Evolutionary conservation across 176 grass and related monocot genomes (phyloP), one percentile per base, ranked within the genome.

Genomic region (Aegilops tauschii): DNA sequence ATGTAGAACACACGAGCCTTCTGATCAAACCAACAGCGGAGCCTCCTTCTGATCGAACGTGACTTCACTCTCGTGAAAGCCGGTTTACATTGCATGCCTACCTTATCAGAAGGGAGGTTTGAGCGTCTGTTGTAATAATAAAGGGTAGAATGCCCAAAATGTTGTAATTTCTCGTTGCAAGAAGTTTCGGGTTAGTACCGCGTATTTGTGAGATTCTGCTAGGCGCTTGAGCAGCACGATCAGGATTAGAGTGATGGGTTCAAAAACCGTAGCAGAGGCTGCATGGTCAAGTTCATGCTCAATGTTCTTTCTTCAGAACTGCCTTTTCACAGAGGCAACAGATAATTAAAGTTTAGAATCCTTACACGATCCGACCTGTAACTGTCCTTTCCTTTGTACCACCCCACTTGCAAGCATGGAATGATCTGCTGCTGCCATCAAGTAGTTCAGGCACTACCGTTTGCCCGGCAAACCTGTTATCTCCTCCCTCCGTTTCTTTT

Each of bases 91-190:
- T 76, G 21, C 65, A 36, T 80, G 58, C 63, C 69, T 87, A 27
- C 61, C 67, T 87, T 76, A 17, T 25, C 85, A 17, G 28, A 83
- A 87, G 14, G 25, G 68, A 40, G 69, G 45, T 54, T 75, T 11
- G 64, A 34, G 47, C 18, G 4, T 52, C 62, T 74, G 28, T 87
- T 90, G 5, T 58, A 83, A 83, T 58, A 83, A 83, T 72, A 79
- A 85, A 39, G 31, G 58, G 56, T 20, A 80, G 6, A 80, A 79
- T 79, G 77, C 27, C 68, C 18, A 67, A 10, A 44, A 61, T 62
- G 12, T 47, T 83, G 29, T 21, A 31, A 78, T 69, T 75, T 64
- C 3, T 69, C 17, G 23, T 68, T 40, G 40, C 32, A 37, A 56
- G 14, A 69, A 52, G n/a, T 25, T 23, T 25, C 40, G 65, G 14